These are phyloP conservation scores for Sugiyamaella grinbergsii DNA, from an alignment of 1,139 yeast species.

Conservation along the genomic window DNA sequence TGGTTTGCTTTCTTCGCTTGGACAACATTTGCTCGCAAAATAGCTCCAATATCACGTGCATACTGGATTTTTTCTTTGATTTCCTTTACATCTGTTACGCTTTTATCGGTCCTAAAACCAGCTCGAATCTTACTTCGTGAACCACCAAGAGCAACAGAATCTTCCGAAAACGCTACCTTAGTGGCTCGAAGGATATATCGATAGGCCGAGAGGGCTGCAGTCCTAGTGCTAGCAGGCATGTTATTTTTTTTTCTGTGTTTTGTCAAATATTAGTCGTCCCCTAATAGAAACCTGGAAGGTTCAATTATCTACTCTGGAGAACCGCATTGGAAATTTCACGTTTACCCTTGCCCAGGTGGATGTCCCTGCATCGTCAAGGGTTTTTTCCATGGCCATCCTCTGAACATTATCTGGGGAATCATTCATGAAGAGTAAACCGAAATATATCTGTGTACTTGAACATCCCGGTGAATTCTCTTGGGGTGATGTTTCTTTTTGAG, in stretches of 20 bases:
- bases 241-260: too few species aligned
- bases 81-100: conserved; percentile 50
- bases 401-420: too few species aligned
- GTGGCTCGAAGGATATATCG: conserved; percentile 74
- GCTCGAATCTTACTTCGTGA: conserved; percentile 66
- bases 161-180: conserved; percentile 62
- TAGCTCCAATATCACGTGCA: conserved; percentile 67
- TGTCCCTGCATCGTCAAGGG: too few species aligned
- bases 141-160: conserved; percentile 49
- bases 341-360: conserved; percentile 11
- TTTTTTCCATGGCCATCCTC: too few species aligned
- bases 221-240: conserved; percentile 5
- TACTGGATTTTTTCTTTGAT: conserved; percentile 49
- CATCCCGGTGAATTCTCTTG: too few species aligned
- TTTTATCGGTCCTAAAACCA: conserved; percentile 52
- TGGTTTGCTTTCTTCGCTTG: conserved; percentile 67
- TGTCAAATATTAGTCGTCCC: too few species aligned
- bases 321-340: conserved; percentile 12
- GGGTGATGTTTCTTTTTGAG: too few species aligned
- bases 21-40: conserved; percentile 73
- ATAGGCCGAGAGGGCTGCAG: conserved; percentile 52
- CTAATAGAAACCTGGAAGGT: too few species aligned
- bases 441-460: too few species aligned
- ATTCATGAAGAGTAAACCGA: too few species aligned
- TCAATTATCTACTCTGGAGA: too few species aligned